Percentiles rank a stretch among this genome's conserved stretches.
These are phyloP conservation scores for Paecilomyces niveus DNA, from an alignment of 2,329 filamentous ascomycete genomes.

Conservation along the genomic window DNA sequence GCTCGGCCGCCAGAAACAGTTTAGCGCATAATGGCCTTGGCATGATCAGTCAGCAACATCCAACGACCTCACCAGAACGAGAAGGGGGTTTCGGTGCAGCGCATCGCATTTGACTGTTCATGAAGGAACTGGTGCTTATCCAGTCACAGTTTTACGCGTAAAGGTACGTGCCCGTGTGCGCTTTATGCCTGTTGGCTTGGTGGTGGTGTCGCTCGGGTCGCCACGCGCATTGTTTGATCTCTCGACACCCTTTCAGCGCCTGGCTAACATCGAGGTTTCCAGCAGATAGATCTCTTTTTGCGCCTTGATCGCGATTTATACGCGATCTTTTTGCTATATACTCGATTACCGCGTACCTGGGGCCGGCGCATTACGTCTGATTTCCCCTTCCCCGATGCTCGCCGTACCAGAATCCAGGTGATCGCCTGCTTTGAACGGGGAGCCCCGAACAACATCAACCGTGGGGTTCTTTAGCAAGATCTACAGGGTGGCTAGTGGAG, in stretches of 20 bases:
- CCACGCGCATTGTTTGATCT: conserved; percentile 4
- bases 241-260: not conserved
- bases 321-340: not conserved
- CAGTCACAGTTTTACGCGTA: conserved; percentile 20
- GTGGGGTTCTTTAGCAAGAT: conserved; percentile 7
- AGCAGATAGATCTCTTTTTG: not conserved
- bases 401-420: conserved; percentile 18
- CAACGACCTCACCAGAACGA: conserved; percentile 28
- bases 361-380: conserved; percentile 6
- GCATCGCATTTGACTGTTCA: conserved; percentile 24
- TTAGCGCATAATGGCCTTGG: conserved; percentile 17
- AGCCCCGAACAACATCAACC: conserved; percentile 7
- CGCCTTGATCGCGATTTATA: not conserved
- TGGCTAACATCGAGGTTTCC: not conserved
- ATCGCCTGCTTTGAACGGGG: conserved; percentile 17
- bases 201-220: not conserved
- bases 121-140: conserved; percentile 13
- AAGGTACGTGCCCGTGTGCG: conserved; percentile 3
- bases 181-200: not conserved
- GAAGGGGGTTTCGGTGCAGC: conserved; percentile 24
- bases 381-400: conserved; percentile 15
- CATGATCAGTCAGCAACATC: conserved; percentile 27
- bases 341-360: conserved; percentile 8
- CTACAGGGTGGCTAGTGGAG: conserved; percentile 4
- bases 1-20: conserved; percentile 21